These are phyloP conservation scores for Blastocystis sp. DNA, from an alignment of 352 stramenopile species.

Conservation along the genomic window DNA sequence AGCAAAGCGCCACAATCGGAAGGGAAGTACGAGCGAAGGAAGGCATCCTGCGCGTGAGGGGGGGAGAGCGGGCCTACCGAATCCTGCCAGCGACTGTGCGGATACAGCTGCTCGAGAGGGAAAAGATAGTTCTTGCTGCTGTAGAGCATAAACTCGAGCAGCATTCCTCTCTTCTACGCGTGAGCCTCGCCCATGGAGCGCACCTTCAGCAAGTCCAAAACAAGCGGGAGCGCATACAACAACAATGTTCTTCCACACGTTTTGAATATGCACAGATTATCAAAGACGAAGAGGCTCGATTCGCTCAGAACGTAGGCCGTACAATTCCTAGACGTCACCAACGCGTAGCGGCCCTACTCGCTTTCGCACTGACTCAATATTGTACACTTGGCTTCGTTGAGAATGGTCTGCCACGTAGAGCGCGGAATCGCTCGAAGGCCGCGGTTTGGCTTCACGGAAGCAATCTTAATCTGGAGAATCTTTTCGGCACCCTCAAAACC, in stretches of 20 bases:
- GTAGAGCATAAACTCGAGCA: constrained; percentile 98
- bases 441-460: constrained; percentile 76
- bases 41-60: constrained; percentile 59
- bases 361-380: constrained; percentile 95
- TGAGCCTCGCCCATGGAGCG: not conserved
- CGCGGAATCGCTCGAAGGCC: constrained; percentile 89
- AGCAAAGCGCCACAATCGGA: constrained; percentile 84
- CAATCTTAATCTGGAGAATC: constrained; percentile 93
- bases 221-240: constrained; percentile 28
- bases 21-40: constrained; percentile 80
- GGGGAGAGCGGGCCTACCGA: constrained; percentile 78
- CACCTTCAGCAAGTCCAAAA: constrained; percentile 59
- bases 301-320: constrained; percentile 86
- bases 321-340: constrained; percentile 78
- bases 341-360: constrained; percentile 91
- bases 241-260: constrained; percentile 95
- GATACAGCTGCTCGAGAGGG: constrained; percentile 94
- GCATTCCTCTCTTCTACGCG: constrained; percentile 84
- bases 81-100: constrained; percentile 92
- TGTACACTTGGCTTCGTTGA: constrained; percentile 90
- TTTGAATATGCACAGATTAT: constrained; percentile 98
- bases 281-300: constrained; percentile 97
- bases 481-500: constrained; percentile 97
- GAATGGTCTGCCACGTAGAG: constrained; percentile 89
- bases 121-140: constrained; percentile 98